These are phyloP conservation scores for Gossypium sturtianum DNA, from an alignment of 345 rosid genomes.

Conservation along the genomic window DNA sequence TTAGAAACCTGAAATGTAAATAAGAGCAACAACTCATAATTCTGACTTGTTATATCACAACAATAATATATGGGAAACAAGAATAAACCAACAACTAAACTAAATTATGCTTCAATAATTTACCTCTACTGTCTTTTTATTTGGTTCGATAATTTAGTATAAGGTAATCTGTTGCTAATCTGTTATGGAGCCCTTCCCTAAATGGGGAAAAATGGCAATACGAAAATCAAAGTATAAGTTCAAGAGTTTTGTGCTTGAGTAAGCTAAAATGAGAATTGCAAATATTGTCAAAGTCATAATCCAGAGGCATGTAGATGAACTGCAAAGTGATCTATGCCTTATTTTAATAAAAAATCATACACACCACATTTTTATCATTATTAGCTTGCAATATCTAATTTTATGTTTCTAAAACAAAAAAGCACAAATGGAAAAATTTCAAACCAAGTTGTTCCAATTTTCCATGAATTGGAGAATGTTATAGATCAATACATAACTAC, in stretches of 20 bases:
- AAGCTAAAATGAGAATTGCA: neutral
- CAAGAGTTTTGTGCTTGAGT: neutral
- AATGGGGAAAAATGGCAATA: constrained; percentile 8
- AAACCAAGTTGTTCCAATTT: neutral
- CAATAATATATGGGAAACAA: too few relatives aligned
- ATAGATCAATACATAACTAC: neutral
- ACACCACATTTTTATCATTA: neutral
- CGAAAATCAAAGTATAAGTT: neutral
- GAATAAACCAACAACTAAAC: too few relatives aligned
- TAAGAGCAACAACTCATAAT: too few relatives aligned
- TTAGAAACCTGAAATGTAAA: too few relatives aligned
- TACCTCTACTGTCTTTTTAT: too few relatives aligned
- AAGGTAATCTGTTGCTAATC: constrained; percentile 46
- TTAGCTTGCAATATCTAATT: neutral
- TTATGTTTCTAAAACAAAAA: neutral
- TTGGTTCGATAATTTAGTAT: too few relatives aligned
- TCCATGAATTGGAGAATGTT: neutral
- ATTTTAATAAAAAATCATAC: neutral
- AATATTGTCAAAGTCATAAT: neutral
- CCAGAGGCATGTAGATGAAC: neutral
- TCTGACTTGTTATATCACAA: too few relatives aligned
- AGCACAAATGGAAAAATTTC: neutral
- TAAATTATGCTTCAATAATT: too few relatives aligned
- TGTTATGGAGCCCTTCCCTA: constrained; percentile 89
- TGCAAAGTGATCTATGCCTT: neutral